Evolutionary conservation across 164 flowering plant species (phyloP), one percentile per base, ranked within the genome.

Genomic region (Tinospora cordifolia): DNA sequence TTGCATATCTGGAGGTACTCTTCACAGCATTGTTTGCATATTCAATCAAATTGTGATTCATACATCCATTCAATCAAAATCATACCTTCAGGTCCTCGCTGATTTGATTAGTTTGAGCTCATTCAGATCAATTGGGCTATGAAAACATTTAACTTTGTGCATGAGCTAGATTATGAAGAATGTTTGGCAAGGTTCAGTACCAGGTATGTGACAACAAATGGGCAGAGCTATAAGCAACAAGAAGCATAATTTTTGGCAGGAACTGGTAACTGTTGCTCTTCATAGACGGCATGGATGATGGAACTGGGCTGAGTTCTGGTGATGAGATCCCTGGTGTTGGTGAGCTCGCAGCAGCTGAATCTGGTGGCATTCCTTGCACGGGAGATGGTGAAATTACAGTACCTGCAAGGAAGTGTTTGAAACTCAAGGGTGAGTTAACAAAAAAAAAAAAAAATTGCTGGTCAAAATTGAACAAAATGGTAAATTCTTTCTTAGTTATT

Each of bases 331-430:
- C 57, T 40, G 75, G 65, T 57, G 70, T 19, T 9, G 75, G 58
- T 58, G 69, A n/a, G 41, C 69, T 39, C 30, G 58, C 75, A 41
- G 36, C 26, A 41, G 36, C 26, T 26, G 69, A n/a, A 51, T 65
- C 74, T 25, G 38, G 41, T 22, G 63, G 64, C 17, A 19, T 19
- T 25, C 19, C 19, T 34, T 47, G 49, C 10, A 26, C 3, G 5
- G 62, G 67, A 60, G 67, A 19, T 47, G 62, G 46, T 27, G 67
- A 71, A 63, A 11, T 47, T 5, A 47, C 68, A 64, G 47, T 1
- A 1, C 59, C 68, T 71, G 68, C 73, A 47, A 64, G 22, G 8
- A 36, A 57, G 34, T 58, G 21, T 34, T 30, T 24, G 11, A 38
- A 68, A 68, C 6, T 68, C 19, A 21, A 1, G 30, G 17, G 22